Percentiles rank a stretch among this genome's conserved stretches.
Conservation (phyloP, 305 asterid species). For the Stenogyne calaminthoides region DNA sequence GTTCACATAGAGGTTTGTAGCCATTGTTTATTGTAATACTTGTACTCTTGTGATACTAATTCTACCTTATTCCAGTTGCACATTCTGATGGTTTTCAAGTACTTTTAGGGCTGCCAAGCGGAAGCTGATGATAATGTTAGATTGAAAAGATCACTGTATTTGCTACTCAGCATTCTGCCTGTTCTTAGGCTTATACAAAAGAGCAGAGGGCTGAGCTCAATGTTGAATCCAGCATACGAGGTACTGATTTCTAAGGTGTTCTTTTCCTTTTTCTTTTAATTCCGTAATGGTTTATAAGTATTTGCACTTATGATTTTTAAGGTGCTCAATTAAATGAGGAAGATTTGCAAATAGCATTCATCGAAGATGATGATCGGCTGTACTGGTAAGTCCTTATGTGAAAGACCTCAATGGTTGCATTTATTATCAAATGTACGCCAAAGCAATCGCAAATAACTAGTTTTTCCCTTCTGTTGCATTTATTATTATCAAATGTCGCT, state of each 20-base stretch:
- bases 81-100: constrained; percentile 18
- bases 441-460: not conserved
- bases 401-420: constrained; percentile 19
- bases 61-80: not conserved
- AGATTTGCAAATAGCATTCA: constrained; percentile 43
- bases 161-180: constrained; percentile 60
- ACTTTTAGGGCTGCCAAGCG: constrained; percentile 42
- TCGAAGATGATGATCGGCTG: constrained; percentile 66
- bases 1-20: constrained; percentile 42
- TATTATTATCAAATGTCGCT: no score
- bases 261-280: constrained; percentile 17
- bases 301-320: constrained; percentile 36
- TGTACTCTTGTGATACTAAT: constrained; percentile 11
- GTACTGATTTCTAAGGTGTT: constrained; percentile 35
- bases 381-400: constrained; percentile 58
- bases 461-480: not conserved
- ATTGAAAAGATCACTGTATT: constrained; percentile 50
- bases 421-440: constrained; percentile 21
- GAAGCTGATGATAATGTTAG: constrained; percentile 44
- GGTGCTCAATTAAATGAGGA: constrained; percentile 62
- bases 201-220: constrained; percentile 70
- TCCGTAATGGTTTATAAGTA: constrained; percentile 20
- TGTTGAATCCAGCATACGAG: constrained; percentile 53
- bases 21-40: constrained; percentile 17
- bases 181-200: constrained; percentile 55